Evolutionary conservation across 371 early-diverging fungal species (phyloP).

Genomic region (Nematocida ironsii): DNA sequence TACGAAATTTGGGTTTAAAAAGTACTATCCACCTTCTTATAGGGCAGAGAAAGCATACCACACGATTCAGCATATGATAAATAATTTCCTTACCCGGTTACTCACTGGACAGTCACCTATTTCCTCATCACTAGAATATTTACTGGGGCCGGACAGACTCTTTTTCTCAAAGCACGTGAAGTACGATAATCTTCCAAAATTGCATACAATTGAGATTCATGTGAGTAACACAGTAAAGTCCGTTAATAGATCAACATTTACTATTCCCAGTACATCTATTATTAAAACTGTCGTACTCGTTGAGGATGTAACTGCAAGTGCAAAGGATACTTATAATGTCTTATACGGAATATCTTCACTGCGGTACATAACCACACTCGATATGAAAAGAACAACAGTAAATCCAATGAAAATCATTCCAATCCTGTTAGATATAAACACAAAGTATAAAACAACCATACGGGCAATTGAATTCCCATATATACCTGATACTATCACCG

Average conservation of each 20-base stretch:
- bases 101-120: not conserved
- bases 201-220: conserved; percentile 17
- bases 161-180: conserved; percentile 7
- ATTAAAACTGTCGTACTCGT: not conserved
- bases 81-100: not conserved
- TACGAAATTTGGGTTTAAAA: conserved; percentile 24
- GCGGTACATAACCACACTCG: not conserved
- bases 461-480: not conserved
- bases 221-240: not conserved
- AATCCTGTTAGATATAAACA: not conserved
- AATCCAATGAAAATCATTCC: not conserved
- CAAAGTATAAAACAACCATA: not conserved
- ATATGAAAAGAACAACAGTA: not conserved
- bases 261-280: not conserved
- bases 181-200: not conserved
- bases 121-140: not conserved
- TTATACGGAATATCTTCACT: not conserved
- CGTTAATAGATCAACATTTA: not conserved
- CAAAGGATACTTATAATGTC: not conserved
- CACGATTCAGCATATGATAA: not conserved
- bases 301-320: not conserved
- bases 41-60: not conserved
- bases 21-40: conserved; percentile 12
- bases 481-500: not conserved
- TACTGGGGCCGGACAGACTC: conserved; percentile 23